Evolutionary conservation across 1,139 yeast species (phyloP).

Genomic region (Ashbya aceris): DNA sequence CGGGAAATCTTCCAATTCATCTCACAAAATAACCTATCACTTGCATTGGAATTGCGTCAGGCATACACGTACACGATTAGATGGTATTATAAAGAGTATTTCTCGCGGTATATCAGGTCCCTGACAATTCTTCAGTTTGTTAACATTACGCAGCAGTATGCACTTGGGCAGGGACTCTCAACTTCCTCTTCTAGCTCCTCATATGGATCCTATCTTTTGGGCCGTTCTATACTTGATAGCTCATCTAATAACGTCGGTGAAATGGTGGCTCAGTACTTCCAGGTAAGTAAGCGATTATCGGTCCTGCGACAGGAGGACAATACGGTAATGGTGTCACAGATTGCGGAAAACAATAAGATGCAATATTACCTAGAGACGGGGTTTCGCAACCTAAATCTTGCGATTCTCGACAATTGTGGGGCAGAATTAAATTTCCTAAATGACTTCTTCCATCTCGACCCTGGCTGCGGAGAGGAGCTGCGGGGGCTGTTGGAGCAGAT

Average conservation of each 20-base stretch:
- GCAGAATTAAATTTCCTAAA: constrained; percentile 69
- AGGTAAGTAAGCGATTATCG: constrained; percentile 48
- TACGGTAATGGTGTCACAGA: constrained; percentile 71
- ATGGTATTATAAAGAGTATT: constrained; percentile 82
- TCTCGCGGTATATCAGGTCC: constrained; percentile 70
- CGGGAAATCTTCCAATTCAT: constrained; percentile 56
- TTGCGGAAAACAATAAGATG: constrained; percentile 68
- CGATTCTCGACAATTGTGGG: constrained; percentile 65
- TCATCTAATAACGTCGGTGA: constrained; percentile 15
- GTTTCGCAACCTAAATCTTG: constrained; percentile 63
- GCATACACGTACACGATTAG: constrained; percentile 84
- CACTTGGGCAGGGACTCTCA: constrained; percentile 25
- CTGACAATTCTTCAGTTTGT: constrained; percentile 53
- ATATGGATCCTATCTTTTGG: constrained; percentile 18
- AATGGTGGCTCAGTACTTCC: constrained; percentile 39
- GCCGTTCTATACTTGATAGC: constrained; percentile 10
- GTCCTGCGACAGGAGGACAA: constrained; percentile 46
- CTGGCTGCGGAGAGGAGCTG: constrained; percentile 30
- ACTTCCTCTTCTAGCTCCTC: constrained; percentile 14
- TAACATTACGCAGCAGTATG: constrained; percentile 42
- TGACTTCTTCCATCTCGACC: constrained; percentile 51
- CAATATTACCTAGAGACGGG: constrained; percentile 65
- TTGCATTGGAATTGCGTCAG: constrained; percentile 65
- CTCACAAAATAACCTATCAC: constrained; percentile 42
- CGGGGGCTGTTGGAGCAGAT: constrained; percentile 38